These are phyloP conservation scores for Suhomyces chickasaworum DNA, from an alignment of 1,139 yeast species.

Conservation along the genomic window DNA sequence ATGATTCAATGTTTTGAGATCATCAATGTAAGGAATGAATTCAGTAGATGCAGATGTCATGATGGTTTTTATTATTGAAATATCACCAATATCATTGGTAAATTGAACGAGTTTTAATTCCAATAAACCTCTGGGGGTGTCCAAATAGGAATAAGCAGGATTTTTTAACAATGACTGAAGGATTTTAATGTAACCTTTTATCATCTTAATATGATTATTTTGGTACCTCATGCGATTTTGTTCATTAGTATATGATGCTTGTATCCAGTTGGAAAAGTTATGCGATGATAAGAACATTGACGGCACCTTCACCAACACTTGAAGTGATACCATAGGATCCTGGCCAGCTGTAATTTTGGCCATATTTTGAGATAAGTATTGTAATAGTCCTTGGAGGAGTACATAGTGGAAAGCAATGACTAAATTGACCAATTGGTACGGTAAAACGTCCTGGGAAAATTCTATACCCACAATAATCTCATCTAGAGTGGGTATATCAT, in stretches of 20 bases:
- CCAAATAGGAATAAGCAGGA: conserved; percentile 5
- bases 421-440: conserved; percentile 21
- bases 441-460: background rate
- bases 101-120: conserved; percentile 13
- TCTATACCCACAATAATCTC: conserved; percentile 6
- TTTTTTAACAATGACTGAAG: conserved; percentile 13
- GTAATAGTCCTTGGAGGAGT: conserved; percentile 33
- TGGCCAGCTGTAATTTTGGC: conserved; percentile 16
- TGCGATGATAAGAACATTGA: conserved; percentile 24
- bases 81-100: conserved; percentile 7
- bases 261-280: conserved; percentile 30
- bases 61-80: background rate
- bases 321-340: conserved; percentile 15
- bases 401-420: conserved; percentile 37
- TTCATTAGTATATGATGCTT: conserved; percentile 14
- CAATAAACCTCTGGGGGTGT: conserved; percentile 10
- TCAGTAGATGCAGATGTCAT: background rate
- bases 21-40: conserved; percentile 9
- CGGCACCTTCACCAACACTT: conserved; percentile 20
- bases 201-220: conserved; percentile 26
- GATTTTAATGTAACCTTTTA: conserved; percentile 29
- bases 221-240: conserved; percentile 16
- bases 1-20: conserved; percentile 2
- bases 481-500: background rate
- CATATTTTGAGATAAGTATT: conserved; percentile 26